A percentile compares a stretch with the other conserved stretches of the same genome.
These are phyloP conservation scores for Fistulifera pelliculosa DNA, from an alignment of 108 stramenopile genomes.

Conservation along the genomic window DNA sequence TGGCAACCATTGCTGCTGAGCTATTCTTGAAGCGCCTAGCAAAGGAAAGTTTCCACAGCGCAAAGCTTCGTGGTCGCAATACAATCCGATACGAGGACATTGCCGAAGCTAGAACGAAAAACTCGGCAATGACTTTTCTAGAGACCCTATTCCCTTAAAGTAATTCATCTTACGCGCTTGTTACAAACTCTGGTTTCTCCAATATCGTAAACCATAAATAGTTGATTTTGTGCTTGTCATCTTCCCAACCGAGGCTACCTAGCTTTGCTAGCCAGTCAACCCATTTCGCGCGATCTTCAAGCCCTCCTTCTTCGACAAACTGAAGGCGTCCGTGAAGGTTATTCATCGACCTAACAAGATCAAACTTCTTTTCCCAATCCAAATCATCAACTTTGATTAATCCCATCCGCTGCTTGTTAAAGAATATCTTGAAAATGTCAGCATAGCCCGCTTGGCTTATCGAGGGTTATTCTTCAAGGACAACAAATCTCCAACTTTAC, in stretches of 20 bases:
- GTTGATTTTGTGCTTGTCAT: slow-evolving; percentile 9
- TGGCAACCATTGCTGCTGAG: slow-evolving; percentile 65
- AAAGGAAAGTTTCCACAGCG: slow-evolving; percentile 48
- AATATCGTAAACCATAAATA: slow-evolving; percentile 15
- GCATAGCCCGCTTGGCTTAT: not conserved
- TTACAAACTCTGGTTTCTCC: slow-evolving; percentile 6
- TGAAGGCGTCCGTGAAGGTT: slow-evolving; percentile 12
- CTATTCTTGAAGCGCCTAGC: slow-evolving; percentile 69
- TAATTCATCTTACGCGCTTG: too few species aligned
- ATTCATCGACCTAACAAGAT: slow-evolving; percentile 16
- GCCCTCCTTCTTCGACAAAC: slow-evolving; percentile 2
- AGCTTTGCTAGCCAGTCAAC: slow-evolving; percentile 12
- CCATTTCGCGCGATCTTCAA: slow-evolving; percentile 1
- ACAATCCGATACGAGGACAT: slow-evolving; percentile 84
- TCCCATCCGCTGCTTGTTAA: slow-evolving; percentile 12
- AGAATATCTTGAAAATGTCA: slow-evolving; percentile 5
- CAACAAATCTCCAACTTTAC: slow-evolving; percentile 13
- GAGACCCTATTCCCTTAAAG: slow-evolving; percentile 59
- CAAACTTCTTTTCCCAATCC: slow-evolving; percentile 12
- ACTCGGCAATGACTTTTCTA: slow-evolving; percentile 52
- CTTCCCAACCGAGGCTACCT: slow-evolving; percentile 5
- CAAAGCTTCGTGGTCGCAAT: slow-evolving; percentile 56
- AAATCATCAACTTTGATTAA: slow-evolving; percentile 12
- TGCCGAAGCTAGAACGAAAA: slow-evolving; percentile 70
- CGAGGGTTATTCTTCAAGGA: slow-evolving; percentile 6